phyloP scores from a whole-genome alignment of 805 yeast species.

The Saccharomycopsis javanensis region DNA sequence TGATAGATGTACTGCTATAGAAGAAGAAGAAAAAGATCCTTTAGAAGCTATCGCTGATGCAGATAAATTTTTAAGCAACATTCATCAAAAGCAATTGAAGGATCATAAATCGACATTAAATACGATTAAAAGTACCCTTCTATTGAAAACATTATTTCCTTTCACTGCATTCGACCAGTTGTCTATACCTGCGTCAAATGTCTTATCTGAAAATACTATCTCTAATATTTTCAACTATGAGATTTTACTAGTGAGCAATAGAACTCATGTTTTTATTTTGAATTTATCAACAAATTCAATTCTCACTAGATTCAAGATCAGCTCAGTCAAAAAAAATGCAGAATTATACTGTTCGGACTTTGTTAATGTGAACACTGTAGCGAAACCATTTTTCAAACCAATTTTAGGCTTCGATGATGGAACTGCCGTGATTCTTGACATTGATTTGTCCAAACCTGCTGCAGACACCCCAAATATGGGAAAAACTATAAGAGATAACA shows the following conservation, averaged over 20 bases:
- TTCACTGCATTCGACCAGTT: constrained; percentile 9
- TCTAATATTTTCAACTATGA: constrained; percentile 12
- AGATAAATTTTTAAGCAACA: constrained; percentile 13
- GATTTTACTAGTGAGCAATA: constrained; percentile 10
- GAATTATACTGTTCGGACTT: constrained; percentile 3
- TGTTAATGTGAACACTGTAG: constrained; percentile 9
- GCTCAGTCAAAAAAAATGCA: neutral
- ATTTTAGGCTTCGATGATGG: constrained; percentile 18
- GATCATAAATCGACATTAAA: constrained; percentile 16
- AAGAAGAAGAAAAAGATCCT: constrained; percentile 3
- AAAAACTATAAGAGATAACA: neutral
- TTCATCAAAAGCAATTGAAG: constrained; percentile 17
- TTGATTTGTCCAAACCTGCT: constrained; percentile 9
- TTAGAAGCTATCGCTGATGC: constrained; percentile 14
- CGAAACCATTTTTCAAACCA: constrained; percentile 17
- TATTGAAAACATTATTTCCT: constrained; percentile 6
- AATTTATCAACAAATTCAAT: constrained; percentile 11
- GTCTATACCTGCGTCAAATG: constrained; percentile 5
- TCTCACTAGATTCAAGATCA: constrained; percentile 6
- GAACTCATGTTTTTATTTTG: constrained; percentile 9
- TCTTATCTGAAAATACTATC: neutral
- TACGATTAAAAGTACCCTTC: constrained; percentile 10
- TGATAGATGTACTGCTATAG: too few species aligned
- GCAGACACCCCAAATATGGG: neutral
- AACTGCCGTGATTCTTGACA: constrained; percentile 9